A percentile compares a stretch with the other conserved stretches of the same genome.
phyloP scores from a whole-genome alignment of 306 rosid genomes.

The Cucurbita moschata region DNA sequence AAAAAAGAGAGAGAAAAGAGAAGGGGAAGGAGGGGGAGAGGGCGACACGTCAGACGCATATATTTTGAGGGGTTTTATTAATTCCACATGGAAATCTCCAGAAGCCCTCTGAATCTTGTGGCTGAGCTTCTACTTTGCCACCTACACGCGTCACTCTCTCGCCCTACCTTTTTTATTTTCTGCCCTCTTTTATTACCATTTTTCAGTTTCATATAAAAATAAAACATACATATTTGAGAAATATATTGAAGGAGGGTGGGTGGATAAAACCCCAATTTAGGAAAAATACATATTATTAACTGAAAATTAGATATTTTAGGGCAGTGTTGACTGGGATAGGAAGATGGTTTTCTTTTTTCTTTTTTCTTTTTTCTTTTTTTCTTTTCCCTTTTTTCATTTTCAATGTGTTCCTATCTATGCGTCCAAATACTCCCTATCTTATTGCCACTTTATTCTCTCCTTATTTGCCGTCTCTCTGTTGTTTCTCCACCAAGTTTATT shows the following conservation, averaged over 20 bases:
- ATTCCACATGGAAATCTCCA: conserved; percentile 27
- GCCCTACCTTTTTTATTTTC: background rate
- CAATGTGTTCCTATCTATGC: conserved; percentile 3
- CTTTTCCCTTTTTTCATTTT: background rate
- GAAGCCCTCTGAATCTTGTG: conserved; percentile 46
- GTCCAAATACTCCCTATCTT: conserved; percentile 4
- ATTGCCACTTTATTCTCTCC: background rate
- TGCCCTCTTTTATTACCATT: no score
- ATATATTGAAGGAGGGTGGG: background rate
- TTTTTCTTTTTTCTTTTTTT: background rate
- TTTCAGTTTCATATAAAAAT: background rate
- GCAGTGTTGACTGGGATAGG: background rate
- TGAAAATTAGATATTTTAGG: conserved; percentile 4
- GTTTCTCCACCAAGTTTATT: background rate
- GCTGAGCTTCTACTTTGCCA: conserved; percentile 31
- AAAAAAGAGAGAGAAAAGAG: background rate
- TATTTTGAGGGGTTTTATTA: background rate
- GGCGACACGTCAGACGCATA: conserved; percentile 32
- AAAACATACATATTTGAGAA: background rate
- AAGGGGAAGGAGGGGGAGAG: conserved; percentile 8
- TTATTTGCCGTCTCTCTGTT: background rate
- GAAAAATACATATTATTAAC: background rate
- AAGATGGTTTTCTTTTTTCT: background rate
- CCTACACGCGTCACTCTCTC: conserved; percentile 35
- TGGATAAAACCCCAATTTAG: background rate